Conservation (phyloP, 176 grass and related monocot genomes). For the Tillandsia fasciculata region DNA sequence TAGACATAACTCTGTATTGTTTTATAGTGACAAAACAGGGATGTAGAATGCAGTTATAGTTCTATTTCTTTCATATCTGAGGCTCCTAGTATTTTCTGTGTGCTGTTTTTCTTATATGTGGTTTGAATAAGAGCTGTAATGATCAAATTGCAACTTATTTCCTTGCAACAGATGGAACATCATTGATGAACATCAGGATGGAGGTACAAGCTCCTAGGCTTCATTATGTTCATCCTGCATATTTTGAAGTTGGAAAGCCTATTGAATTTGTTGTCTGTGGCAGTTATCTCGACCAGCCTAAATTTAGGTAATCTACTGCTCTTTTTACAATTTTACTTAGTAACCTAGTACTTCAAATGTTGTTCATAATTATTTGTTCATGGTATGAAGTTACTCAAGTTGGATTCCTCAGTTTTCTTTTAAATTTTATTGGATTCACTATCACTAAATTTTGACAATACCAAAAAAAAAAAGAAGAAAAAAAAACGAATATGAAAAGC, state of each 20-base stretch:
- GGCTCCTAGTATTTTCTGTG: neutral
- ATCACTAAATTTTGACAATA: neutral
- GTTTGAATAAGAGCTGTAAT: neutral
- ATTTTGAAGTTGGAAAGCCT: slow-evolving; percentile 91
- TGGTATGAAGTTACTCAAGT: neutral
- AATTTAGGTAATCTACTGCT: slow-evolving; percentile 48
- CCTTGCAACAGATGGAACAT: slow-evolving; percentile 52
- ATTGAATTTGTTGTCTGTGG: slow-evolving; percentile 70
- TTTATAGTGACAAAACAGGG: neutral
- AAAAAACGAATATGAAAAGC: neutral
- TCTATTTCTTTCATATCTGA: neutral
- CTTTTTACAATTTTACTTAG: neutral
- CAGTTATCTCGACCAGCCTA: slow-evolving; percentile 79
- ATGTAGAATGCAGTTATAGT: neutral
- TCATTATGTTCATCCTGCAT: slow-evolving; percentile 77
- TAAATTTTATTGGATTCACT: neutral
- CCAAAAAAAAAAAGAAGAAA: neutral
- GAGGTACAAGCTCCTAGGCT: slow-evolving; percentile 74
- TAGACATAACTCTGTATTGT: no score
- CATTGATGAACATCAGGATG: slow-evolving; percentile 72
- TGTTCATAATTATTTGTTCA: neutral
- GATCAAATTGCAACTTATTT: neutral
- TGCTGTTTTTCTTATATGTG: neutral
- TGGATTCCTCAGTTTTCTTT: neutral
- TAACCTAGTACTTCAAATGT: neutral